Evolutionary conservation across 2,329 filamentous ascomycete genomes (phyloP), one percentile per base, ranked within the genome.

Genomic region (Stachybotrys echinatus): DNA sequence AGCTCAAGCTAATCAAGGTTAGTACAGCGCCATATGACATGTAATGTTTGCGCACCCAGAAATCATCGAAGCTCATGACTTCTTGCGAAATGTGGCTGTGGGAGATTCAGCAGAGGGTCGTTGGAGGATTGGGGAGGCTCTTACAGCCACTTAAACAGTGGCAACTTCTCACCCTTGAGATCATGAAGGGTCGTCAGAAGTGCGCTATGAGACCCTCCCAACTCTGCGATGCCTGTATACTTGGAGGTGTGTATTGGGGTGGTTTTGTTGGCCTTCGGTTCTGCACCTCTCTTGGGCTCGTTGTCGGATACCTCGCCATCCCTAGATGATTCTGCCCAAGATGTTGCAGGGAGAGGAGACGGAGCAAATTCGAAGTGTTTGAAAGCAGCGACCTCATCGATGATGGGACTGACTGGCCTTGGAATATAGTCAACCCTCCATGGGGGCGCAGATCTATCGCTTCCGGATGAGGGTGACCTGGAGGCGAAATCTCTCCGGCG

Each of bases 131-230:
- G 31, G 31, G 31, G 10, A 37, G 31, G 10, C 31, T 61, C 61
- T 50, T 47, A 70, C 65, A 74, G 64, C 71, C 72, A 75, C 54
- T 65, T 65, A 43, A 73, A 75, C 0, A 74, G 53, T 8, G 69
- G 61, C 12, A 66, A 61, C 4, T 58, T 60, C 23, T 60, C 61
- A 5, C 55, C 60, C 43, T 58, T 62, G 4, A 60, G 49, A 19
- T 69, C 67, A 22, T 71, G 63, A 0, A 72, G 54, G 12, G 66
- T 56, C 2, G 65, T 71, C 44, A 74, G 52, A 20, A 61, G 61
- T 1, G 62, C 65, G 5, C 58, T 59, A 48, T 73, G 71, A 6
- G 54, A 59, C 12, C 68, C 69, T 6, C 67, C 64, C 14, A 64
- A 58, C 23, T 70, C 62, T 21, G 64, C 66, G 45, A 67, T 65